phyloP scores from a whole-genome alignment of 78 protist genomes.

The Dictyostelium firmibasis region DNA sequence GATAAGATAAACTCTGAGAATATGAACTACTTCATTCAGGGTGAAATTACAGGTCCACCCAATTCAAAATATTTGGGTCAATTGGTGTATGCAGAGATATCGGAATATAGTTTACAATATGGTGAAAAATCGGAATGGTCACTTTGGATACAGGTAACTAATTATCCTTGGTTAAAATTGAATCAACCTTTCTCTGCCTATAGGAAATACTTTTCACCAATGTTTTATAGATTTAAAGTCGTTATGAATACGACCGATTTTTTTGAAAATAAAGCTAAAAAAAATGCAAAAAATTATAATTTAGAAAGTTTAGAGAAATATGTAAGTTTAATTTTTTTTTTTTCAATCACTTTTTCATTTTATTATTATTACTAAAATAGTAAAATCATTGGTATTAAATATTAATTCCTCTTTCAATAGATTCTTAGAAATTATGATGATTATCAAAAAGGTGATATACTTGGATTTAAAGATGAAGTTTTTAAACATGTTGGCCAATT shows the following conservation, averaged over 20 bases:
- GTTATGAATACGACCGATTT: not conserved
- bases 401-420: not conserved
- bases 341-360: too few species aligned
- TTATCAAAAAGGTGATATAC: not conserved
- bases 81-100: not conserved
- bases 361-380: too few species aligned
- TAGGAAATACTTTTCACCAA: not conserved
- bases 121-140: not conserved
- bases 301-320: not conserved
- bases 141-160: not conserved
- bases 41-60: not conserved
- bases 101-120: not conserved
- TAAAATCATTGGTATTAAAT: too few species aligned
- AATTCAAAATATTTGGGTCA: not conserved
- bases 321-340: not conserved
- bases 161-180: not conserved
- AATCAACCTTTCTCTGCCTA: not conserved
- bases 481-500: not conserved
- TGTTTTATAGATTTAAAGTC: not conserved
- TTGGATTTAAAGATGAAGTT: constrained; percentile 1
- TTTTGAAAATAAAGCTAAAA: not conserved
- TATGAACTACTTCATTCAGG: not conserved
- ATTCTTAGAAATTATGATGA: not conserved
- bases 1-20: not conserved
- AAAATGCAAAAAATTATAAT: not conserved